Evolutionary conservation across 1,139 yeast genomes (phyloP), one percentile per base, ranked within the genome.

Genomic region (Yamadazyma atlantica): DNA sequence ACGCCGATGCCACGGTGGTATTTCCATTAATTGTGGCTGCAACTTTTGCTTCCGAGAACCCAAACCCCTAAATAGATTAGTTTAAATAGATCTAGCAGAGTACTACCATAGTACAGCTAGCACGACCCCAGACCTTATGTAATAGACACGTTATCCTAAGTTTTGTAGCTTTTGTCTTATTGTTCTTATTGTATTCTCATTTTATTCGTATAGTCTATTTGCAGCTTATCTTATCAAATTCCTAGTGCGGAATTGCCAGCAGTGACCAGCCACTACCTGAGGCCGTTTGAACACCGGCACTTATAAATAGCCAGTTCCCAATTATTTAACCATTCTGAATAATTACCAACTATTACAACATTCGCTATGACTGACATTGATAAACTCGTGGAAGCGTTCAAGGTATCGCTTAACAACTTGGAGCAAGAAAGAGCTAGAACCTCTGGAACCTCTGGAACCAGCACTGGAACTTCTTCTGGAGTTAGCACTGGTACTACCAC

Each of bases 21-120:
- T 86, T 92, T 71, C 99, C 99, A 46, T 73, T 92, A 57, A 85
- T 92, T 45, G 97, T 92, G 29, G 98, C 97, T 29, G 98, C 97
- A 22, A 94, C 98, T 2, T 92, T 92, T 72, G 98, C 96, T 12
- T 53, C 69, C 19, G 49, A 60, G 42, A 60, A 52, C 34, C 74
- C 73, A 47, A 18, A 6, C 22, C 22, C 8, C 9, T 19, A 33
- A 23, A 18, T n/a, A n/a, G n/a, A n/a, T n/a, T n/a, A n/a, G n/a
- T n/a, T n/a, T n/a, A n/a, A n/a, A n/a, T n/a, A n/a, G n/a, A n/a
- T n/a, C n/a, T n/a, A n/a, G n/a, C n/a, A n/a, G n/a, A n/a, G n/a
- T n/a, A n/a, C n/a, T n/a, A n/a, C n/a, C n/a, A n/a, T n/a, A n/a
- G n/a, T n/a, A n/a, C n/a, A n/a, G n/a, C n/a, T n/a, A n/a, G n/a